A percentile compares a stretch with the other conserved stretches of the same genome.
Conservation (phyloP, 179 eudicot species). For the Gypsophila paniculata region DNA sequence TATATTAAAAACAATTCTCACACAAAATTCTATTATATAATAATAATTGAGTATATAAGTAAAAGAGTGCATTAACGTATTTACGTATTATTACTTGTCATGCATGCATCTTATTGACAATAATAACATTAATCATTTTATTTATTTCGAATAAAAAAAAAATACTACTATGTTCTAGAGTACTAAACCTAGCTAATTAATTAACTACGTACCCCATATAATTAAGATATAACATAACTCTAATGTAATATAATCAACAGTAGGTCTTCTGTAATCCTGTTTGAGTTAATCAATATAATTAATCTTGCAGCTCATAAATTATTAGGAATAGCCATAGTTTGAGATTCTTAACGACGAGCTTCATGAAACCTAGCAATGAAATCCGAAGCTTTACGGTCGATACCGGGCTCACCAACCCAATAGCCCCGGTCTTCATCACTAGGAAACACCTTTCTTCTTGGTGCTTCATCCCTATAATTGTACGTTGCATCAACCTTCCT, state of each 20-base stretch:
- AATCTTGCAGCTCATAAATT: neutral
- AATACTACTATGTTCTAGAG: neutral
- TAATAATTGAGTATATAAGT: too few species aligned
- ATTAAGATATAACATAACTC: neutral
- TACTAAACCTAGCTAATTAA: neutral
- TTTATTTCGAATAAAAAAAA: neutral
- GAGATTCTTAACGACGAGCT: conserved; percentile 29
- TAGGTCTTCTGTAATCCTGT: too few species aligned
- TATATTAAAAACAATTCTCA: too few species aligned
- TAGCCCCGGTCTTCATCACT: conserved; percentile 45
- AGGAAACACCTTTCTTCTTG: conserved; percentile 30
- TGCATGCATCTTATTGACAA: too few species aligned
- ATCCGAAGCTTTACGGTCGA: conserved; percentile 31
- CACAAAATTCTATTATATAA: too few species aligned
- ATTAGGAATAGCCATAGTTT: conserved; percentile 28
- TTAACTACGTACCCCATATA: neutral
- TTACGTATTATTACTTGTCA: too few species aligned
- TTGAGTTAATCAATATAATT: neutral
- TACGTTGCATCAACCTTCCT: conserved; percentile 17
- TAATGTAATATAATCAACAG: too few species aligned
- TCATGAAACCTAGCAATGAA: conserved; percentile 39
- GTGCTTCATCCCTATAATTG: conserved; percentile 24
- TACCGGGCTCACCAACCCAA: conserved; percentile 45
- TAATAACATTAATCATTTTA: too few species aligned
- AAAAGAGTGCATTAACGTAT: too few species aligned